These are phyloP conservation scores for Quercus aquifolioides DNA, from an alignment of 306 rosid genomes.

Conservation along the genomic window DNA sequence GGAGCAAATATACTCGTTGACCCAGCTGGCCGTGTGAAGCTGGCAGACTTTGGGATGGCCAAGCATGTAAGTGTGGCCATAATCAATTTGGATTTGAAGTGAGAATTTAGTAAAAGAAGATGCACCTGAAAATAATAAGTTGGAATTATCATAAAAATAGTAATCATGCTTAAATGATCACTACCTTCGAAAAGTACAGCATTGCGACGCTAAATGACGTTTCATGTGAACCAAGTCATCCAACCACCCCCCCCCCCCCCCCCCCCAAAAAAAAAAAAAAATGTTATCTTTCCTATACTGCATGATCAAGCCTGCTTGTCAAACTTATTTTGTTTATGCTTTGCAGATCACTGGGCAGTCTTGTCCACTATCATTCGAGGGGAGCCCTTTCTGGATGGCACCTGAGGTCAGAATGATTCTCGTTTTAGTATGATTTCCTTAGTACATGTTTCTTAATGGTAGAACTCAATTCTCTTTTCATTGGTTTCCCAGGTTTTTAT, in stretches of 20 bases:
- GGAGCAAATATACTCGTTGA: conserved; percentile 99
- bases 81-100: conserved; percentile 5
- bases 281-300: conserved; percentile 1
- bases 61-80: conserved; percentile 78
- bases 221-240: neutral
- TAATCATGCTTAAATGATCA: conserved; percentile 9
- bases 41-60: conserved; percentile 99
- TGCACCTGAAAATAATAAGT: neutral
- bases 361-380: conserved; percentile 90
- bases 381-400: conserved; percentile 99
- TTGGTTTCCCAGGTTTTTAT: conserved; percentile 68
- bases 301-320: conserved; percentile 25
- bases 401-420: conserved; percentile 70
- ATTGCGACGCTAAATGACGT: neutral
- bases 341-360: conserved; percentile 87
- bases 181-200: neutral
- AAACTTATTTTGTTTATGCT: conserved; percentile 22
- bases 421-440: conserved; percentile 8
- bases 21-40: conserved; percentile 87
- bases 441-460: conserved; percentile 18
- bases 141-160: conserved; percentile 3
- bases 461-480: conserved; percentile 13
- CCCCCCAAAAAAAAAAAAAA: too few relatives aligned
- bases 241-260: too few relatives aligned
- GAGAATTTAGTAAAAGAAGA: neutral